phyloP scores from a whole-genome alignment of 306 rosid species.

The Ceratonia siliqua region DNA sequence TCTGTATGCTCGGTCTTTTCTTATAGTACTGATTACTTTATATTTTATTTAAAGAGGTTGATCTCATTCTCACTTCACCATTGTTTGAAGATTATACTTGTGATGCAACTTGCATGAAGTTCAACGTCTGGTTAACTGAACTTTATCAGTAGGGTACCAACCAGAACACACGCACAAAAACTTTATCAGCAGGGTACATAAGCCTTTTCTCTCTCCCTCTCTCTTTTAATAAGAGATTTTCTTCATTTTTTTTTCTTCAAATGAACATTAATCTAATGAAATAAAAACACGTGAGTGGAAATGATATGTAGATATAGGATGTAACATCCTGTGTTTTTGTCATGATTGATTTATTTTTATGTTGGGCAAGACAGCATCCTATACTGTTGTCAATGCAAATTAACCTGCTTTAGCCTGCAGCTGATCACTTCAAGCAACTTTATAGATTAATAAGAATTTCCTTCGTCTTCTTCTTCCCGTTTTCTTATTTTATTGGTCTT shows the following conservation, averaged over 20 bases:
- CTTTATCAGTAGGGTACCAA: neutral
- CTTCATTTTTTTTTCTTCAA: neutral
- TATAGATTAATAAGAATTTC: neutral
- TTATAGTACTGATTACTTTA: slow-evolving; percentile 18
- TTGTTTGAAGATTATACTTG: slow-evolving; percentile 11
- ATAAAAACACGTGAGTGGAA: neutral
- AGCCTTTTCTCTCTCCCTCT: neutral
- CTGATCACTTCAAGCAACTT: neutral
- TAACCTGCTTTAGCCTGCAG: neutral
- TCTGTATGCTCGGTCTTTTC: slow-evolving; percentile 43
- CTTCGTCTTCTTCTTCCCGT: neutral
- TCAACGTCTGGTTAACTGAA: neutral
- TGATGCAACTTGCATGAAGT: too few relatives aligned
- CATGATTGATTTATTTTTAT: slow-evolving; percentile 13
- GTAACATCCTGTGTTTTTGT: slow-evolving; percentile 24
- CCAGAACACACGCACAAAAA: too few relatives aligned
- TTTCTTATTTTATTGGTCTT: neutral
- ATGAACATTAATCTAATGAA: neutral
- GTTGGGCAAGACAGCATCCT: neutral
- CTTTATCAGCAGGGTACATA: slow-evolving; percentile 1
- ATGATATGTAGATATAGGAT: slow-evolving; percentile 9
- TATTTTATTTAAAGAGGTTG: slow-evolving; percentile 35
- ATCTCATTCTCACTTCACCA: slow-evolving; percentile 30
- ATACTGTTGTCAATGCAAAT: neutral
- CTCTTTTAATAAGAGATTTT: neutral